These are phyloP conservation scores for Rhizopogon vulgaris DNA, from an alignment of 768 basidiomycete species.

Conservation along the genomic window DNA sequence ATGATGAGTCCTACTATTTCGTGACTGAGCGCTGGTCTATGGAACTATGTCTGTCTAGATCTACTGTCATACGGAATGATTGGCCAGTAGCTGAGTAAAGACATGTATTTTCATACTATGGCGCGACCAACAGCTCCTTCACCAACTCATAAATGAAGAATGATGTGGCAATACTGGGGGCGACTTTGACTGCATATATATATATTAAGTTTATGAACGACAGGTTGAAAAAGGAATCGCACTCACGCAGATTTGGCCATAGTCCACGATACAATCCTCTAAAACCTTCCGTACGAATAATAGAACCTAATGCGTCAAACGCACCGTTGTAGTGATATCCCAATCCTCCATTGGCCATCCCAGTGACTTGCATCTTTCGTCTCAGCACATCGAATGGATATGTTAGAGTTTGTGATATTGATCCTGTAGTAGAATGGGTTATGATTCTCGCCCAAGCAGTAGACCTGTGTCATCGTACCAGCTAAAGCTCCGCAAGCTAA, in stretches of 20 bases:
- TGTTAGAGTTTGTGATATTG: conserved; percentile 88
- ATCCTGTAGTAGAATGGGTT: conserved; percentile 38
- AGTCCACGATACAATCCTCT: conserved; percentile 77
- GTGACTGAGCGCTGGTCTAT: too few species aligned
- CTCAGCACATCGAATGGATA: conserved; percentile 95
- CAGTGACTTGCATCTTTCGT: conserved; percentile 92
- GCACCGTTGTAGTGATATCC: conserved; percentile 75
- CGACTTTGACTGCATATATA: conserved; percentile 68
- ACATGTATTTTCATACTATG: conserved; percentile 10
- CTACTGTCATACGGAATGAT: not conserved
- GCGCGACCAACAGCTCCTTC: conserved; percentile 41
- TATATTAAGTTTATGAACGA: conserved; percentile 4
- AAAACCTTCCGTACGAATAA: conserved; percentile 69
- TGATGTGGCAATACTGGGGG: conserved; percentile 82
- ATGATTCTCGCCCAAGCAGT: conserved; percentile 3
- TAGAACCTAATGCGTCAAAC: conserved; percentile 65
- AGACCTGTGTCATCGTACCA: conserved; percentile 36
- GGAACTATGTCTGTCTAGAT: not conserved
- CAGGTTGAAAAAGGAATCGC: conserved; percentile 3
- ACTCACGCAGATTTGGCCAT: conserved; percentile 85
- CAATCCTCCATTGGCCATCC: conserved; percentile 57
- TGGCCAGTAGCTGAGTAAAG: not conserved
- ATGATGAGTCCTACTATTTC: not conserved
- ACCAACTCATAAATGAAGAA: conserved; percentile 80
- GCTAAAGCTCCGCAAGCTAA: conserved; percentile 83